Evolutionary conservation across 208 protist species (phyloP).

Genomic region (Leishmania mexicana): DNA sequence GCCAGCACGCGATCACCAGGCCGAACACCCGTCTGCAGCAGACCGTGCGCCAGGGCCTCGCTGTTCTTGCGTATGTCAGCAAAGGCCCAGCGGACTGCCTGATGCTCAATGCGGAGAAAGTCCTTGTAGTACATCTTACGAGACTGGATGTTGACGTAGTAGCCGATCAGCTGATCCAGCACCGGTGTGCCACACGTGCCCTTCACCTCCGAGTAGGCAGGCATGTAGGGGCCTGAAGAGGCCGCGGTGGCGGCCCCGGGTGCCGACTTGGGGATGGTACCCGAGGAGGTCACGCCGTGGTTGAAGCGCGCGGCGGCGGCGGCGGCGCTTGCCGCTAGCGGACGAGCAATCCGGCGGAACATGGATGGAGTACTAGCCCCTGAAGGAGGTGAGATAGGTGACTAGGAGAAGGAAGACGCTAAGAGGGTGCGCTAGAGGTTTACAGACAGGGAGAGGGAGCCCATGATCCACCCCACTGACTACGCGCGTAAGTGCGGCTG

Average conservation of each 20-base stretch:
- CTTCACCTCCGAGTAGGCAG: conserved; percentile 84
- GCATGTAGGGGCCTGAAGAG: conserved; percentile 58
- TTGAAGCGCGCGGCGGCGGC: conserved; percentile 40
- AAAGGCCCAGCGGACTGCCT: conserved; percentile 92
- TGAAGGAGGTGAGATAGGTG: neutral
- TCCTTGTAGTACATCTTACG: conserved; percentile 95
- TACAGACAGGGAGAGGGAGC: neutral
- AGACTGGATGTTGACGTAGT: conserved; percentile 94
- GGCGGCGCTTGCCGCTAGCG: conserved; percentile 16
- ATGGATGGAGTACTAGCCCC: conserved; percentile 10
- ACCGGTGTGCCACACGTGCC: conserved; percentile 60
- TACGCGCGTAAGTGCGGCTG: neutral
- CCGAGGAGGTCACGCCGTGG: conserved; percentile 27
- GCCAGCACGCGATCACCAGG: conserved; percentile 85
- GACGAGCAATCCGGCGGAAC: conserved; percentile 37
- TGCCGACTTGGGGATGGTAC: conserved; percentile 40
- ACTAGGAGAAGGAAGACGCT: conserved; percentile 2
- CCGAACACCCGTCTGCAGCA: conserved; percentile 88
- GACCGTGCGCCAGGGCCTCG: conserved; percentile 89
- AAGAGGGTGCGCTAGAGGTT: neutral
- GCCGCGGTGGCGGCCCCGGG: conserved; percentile 50
- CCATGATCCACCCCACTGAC: neutral
- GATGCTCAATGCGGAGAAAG: conserved; percentile 92
- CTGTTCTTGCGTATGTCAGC: conserved; percentile 94
- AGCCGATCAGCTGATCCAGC: conserved; percentile 91